These are phyloP conservation scores for Colletotrichum spinosum DNA, from an alignment of 2,329 filamentous ascomycete species.

Conservation along the genomic window DNA sequence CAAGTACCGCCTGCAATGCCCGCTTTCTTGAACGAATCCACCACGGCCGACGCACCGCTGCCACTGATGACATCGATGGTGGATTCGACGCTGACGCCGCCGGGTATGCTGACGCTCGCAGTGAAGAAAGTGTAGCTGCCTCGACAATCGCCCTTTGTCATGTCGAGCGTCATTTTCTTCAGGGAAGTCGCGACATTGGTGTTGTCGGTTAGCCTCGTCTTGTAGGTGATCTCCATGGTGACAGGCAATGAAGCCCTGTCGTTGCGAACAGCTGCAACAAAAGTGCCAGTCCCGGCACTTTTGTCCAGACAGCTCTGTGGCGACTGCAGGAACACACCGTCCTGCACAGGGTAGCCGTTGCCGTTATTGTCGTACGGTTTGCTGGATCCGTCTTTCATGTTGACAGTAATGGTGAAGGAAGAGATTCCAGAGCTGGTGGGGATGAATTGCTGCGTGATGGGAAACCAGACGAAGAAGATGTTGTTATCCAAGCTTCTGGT, in stretches of 20 bases:
- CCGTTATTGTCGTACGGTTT: constrained; percentile 68
- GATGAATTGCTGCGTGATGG: constrained; percentile 59
- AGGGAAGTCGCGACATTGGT: constrained; percentile 58
- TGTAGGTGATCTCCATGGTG: constrained; percentile 57
- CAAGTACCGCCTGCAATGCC: constrained; percentile 59
- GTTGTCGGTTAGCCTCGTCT: constrained; percentile 46
- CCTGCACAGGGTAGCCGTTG: constrained; percentile 64
- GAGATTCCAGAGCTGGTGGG: constrained; percentile 70
- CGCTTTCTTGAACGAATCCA: constrained; percentile 62
- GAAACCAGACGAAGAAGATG: constrained; percentile 62
- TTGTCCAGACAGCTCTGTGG: constrained; percentile 67
- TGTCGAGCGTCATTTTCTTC: constrained; percentile 49
- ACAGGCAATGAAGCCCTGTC: constrained; percentile 56
- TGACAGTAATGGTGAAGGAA: constrained; percentile 67
- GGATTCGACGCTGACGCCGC: constrained; percentile 57
- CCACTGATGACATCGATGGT: constrained; percentile 59
- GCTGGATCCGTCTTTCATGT: constrained; percentile 58
- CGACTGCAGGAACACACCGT: constrained; percentile 65
- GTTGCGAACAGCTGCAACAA: constrained; percentile 62
- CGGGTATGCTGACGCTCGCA: constrained; percentile 55
- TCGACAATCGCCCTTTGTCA: constrained; percentile 57
- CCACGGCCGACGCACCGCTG: constrained; percentile 46
- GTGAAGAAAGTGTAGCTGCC: constrained; percentile 63
- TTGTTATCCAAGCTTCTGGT: constrained; percentile 70
- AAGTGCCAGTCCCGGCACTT: constrained; percentile 54